A percentile compares a stretch with the other conserved stretches of the same genome.
Conservation (phyloP, 2,329 filamentous ascomycete species). For the Elsinoe ampelina region DNA sequence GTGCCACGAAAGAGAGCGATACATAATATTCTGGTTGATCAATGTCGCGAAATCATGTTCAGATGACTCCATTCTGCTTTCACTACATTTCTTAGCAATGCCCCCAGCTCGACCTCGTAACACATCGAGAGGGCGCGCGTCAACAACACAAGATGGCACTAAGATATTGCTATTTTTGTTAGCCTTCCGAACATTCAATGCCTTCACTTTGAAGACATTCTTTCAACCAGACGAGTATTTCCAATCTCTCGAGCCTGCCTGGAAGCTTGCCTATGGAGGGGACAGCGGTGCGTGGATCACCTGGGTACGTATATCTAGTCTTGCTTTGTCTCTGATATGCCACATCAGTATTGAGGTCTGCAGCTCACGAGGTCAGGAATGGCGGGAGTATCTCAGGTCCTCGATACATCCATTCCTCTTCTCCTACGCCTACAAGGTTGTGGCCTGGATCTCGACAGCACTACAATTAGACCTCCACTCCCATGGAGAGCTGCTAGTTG, state of each 20-base stretch:
- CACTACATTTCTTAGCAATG: neutral
- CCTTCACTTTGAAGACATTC: constrained; percentile 71
- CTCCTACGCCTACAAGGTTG: constrained; percentile 59
- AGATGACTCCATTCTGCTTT: too few relatives aligned
- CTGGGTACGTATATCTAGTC: constrained; percentile 54
- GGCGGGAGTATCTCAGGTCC: constrained; percentile 76
- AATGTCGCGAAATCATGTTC: too few relatives aligned
- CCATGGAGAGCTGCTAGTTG: constrained; percentile 58
- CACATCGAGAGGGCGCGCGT: neutral
- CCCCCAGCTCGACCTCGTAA: neutral
- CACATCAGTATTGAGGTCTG: too few relatives aligned
- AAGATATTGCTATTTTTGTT: constrained; percentile 35
- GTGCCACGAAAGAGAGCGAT: too few relatives aligned
- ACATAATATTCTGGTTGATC: too few relatives aligned
- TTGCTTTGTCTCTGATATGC: neutral
- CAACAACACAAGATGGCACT: neutral
- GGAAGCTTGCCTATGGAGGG: constrained; percentile 73
- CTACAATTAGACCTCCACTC: constrained; percentile 46
- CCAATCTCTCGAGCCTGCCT: constrained; percentile 89
- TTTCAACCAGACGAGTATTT: constrained; percentile 99
- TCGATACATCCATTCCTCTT: constrained; percentile 88
- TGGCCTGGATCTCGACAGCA: constrained; percentile 47
- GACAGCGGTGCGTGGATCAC: constrained; percentile 82
- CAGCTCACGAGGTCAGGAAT: constrained; percentile 57
- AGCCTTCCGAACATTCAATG: constrained; percentile 68